Conservation (phyloP, 768 basidiomycete species). For the Mycena belliarum region DNA sequence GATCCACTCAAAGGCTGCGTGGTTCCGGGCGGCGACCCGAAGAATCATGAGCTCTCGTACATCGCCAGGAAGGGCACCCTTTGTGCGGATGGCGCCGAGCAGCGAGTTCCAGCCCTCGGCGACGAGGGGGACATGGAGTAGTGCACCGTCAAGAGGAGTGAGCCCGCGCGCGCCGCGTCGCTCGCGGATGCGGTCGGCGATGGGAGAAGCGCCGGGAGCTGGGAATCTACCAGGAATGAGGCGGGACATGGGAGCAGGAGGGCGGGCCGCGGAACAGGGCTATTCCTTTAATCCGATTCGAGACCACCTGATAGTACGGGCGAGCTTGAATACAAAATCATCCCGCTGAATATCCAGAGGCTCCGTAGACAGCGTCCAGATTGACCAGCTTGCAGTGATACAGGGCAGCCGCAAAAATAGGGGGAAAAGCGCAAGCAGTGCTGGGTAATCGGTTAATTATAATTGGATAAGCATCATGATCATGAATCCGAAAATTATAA, state of each 20-base stretch:
- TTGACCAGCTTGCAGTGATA: too few relatives aligned
- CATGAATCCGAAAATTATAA: slow-evolving; percentile 1
- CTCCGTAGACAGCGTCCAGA: too few relatives aligned
- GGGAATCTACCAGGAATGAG: slow-evolving; percentile 48
- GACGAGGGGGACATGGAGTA: slow-evolving; percentile 49
- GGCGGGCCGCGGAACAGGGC: neutral
- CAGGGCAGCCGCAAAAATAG: neutral
- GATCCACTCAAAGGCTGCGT: slow-evolving; percentile 57
- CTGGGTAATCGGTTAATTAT: too few relatives aligned
- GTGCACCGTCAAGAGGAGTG: slow-evolving; percentile 49
- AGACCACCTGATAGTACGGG: slow-evolving; percentile 10
- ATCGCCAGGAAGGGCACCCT: slow-evolving; percentile 47
- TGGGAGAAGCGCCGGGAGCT: slow-evolving; percentile 39
- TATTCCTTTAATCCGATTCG: neutral
- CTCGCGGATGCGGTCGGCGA: slow-evolving; percentile 51
- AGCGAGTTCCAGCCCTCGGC: slow-evolving; percentile 54
- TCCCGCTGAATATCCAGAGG: too few relatives aligned
- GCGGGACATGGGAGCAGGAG: slow-evolving; percentile 32
- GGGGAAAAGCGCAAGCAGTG: neutral
- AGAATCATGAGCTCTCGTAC: slow-evolving; percentile 56
- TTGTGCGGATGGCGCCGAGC: slow-evolving; percentile 49
- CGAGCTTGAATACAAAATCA: too few relatives aligned
- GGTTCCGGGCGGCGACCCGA: slow-evolving; percentile 51
- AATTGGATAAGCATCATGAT: too few relatives aligned
- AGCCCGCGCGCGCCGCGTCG: slow-evolving; percentile 51